Percentiles rank a stretch among this genome's conserved stretches.
Evolutionary conservation across 2,329 filamentous ascomycete genomes (phyloP).

Genomic region (Cladosporium sp.): DNA sequence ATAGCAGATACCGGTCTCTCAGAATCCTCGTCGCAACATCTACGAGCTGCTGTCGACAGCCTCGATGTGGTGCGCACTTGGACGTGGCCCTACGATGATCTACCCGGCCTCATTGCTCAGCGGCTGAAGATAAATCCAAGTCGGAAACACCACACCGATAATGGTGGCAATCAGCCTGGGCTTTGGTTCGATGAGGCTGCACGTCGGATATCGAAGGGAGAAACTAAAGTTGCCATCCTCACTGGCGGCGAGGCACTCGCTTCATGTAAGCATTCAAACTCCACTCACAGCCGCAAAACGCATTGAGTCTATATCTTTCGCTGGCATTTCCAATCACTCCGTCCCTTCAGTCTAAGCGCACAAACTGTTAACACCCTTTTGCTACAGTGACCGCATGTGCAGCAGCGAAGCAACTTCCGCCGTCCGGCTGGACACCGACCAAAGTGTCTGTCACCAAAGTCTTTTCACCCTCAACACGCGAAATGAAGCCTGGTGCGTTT

Average conservation of each 20-base stretch:
- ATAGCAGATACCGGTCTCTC: slow-evolving; percentile 50
- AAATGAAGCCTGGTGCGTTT: slow-evolving; percentile 35
- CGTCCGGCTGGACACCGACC: slow-evolving; percentile 59
- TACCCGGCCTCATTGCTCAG: slow-evolving; percentile 55
- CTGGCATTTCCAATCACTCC: not conserved
- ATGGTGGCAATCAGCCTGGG: slow-evolving; percentile 65
- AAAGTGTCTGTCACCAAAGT: slow-evolving; percentile 50
- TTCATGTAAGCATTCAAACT: slow-evolving; percentile 45
- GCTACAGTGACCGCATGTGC: slow-evolving; percentile 54
- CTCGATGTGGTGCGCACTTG: slow-evolving; percentile 62
- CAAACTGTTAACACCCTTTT: not conserved
- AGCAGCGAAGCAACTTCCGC: slow-evolving; percentile 54
- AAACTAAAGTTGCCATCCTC: slow-evolving; percentile 58
- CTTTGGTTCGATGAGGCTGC: slow-evolving; percentile 65
- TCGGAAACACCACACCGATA: slow-evolving; percentile 54
- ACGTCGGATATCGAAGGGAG: slow-evolving; percentile 54
- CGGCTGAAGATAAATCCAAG: slow-evolving; percentile 50
- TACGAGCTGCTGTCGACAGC: slow-evolving; percentile 56
- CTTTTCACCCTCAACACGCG: slow-evolving; percentile 53
- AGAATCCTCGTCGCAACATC: slow-evolving; percentile 28
- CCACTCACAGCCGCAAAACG: too few species aligned
- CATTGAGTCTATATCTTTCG: slow-evolving; percentile 4
- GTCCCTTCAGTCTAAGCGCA: not conserved
- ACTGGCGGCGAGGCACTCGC: slow-evolving; percentile 66
- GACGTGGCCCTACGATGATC: slow-evolving; percentile 65